A percentile compares a stretch with the other conserved stretches of the same genome.
Conservation (phyloP, 768 basidiomycete genomes). For the Multifurca ochricompacta region DNA sequence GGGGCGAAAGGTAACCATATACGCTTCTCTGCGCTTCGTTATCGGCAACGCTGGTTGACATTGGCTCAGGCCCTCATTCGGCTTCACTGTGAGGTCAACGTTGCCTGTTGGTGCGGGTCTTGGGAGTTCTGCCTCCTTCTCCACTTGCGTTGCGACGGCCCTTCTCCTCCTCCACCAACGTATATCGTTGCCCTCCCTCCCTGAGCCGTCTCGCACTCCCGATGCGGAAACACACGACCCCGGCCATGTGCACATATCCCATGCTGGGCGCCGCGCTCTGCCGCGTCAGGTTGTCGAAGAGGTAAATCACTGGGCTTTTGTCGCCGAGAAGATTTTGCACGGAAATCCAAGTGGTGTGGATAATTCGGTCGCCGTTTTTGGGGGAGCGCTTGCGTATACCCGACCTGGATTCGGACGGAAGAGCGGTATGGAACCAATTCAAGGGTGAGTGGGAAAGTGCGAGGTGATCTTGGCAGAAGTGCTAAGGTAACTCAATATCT, state of each 20-base stretch:
- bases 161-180: slow-evolving; percentile 70
- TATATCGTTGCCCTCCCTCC: slow-evolving; percentile 49
- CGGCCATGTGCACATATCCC: slow-evolving; percentile 54
- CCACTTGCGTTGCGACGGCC: slow-evolving; percentile 74
- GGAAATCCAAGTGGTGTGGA: slow-evolving; percentile 98
- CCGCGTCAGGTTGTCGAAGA: slow-evolving; percentile 58
- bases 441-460: slow-evolving; percentile 47
- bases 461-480: neutral
- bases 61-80: slow-evolving; percentile 57
- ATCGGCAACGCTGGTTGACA: neutral
- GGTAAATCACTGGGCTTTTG: slow-evolving; percentile 90
- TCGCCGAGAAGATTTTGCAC: slow-evolving; percentile 92
- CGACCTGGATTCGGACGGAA: slow-evolving; percentile 69
- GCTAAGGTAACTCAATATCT: slow-evolving; percentile 11
- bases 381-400: slow-evolving; percentile 88
- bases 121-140: slow-evolving; percentile 95
- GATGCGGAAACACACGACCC: slow-evolving; percentile 27
- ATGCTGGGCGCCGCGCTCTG: slow-evolving; percentile 59
- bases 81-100: slow-evolving; percentile 77
- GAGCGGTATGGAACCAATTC: slow-evolving; percentile 76
- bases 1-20: slow-evolving; percentile 45
- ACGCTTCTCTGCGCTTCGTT: neutral
- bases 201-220: slow-evolving; percentile 34
- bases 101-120: slow-evolving; percentile 93
- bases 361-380: slow-evolving; percentile 88